These are phyloP conservation scores for Tieghemostelium lacteum DNA, from an alignment of 78 protist genomes.

Conservation along the genomic window DNA sequence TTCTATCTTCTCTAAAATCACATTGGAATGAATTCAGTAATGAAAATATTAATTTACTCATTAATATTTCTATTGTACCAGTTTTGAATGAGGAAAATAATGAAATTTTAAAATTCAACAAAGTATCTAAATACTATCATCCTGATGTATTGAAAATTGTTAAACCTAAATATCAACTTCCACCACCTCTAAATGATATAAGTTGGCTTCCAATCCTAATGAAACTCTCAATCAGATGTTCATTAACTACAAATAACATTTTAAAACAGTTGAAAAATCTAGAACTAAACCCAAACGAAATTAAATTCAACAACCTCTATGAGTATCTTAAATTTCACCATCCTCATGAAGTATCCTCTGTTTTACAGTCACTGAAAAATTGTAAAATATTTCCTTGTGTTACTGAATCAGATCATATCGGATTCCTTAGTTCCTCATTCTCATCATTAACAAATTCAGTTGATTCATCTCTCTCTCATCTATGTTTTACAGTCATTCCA, in stretches of 20 bases:
- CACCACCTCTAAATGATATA: neutral
- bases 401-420: neutral
- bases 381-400: conserved; percentile 6
- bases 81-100: neutral
- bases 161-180: neutral
- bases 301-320: neutral
- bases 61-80: neutral
- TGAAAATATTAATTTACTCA: neutral
- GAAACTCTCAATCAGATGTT: neutral
- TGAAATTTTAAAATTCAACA: neutral
- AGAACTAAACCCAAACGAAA: neutral
- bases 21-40: neutral
- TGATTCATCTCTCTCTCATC: neutral
- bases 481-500: conserved; percentile 6
- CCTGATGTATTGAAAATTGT: neutral
- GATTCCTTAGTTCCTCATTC: neutral
- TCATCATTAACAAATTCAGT: neutral
- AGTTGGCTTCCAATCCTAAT: neutral
- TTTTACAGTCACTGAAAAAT: neutral
- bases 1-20: neutral
- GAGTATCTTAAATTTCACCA: neutral
- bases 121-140: neutral
- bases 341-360: neutral
- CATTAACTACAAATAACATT: neutral
- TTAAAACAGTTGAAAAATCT: neutral